Conservation (phyloP, 1,284 basidiomycete genomes). For the Cerrena zonata region DNA sequence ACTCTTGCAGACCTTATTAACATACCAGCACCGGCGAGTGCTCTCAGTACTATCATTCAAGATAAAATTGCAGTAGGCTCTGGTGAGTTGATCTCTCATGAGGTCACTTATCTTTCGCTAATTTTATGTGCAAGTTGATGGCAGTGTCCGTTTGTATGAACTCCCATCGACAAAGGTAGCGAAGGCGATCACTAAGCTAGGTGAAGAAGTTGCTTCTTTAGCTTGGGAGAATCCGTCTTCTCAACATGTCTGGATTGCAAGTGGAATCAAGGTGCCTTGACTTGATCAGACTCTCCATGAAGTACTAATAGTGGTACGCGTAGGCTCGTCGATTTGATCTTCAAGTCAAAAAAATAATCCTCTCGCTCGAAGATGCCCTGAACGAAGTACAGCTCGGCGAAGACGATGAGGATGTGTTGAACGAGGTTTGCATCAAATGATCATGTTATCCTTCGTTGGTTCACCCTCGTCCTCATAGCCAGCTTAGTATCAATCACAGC, state of each 20-base stretch:
- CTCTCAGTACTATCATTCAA: slow-evolving; percentile 14
- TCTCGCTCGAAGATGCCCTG: slow-evolving; percentile 40
- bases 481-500: slow-evolving; percentile 56
- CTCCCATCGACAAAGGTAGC: slow-evolving; percentile 53
- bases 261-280: slow-evolving; percentile 46
- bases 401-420: slow-evolving; percentile 54
- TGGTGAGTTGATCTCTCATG: slow-evolving; percentile 14
- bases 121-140: slow-evolving; percentile 48
- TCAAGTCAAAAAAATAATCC: slow-evolving; percentile 17
- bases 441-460: slow-evolving; percentile 1
- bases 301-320: neutral
- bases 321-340: slow-evolving; percentile 24
- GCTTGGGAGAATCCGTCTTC: slow-evolving; percentile 31
- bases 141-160: slow-evolving; percentile 61
- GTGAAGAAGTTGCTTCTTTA: slow-evolving; percentile 56
- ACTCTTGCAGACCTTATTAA: slow-evolving; percentile 9
- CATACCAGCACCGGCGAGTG: slow-evolving; percentile 19
- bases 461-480: slow-evolving; percentile 32
- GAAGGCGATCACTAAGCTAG: slow-evolving; percentile 57
- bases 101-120: neutral
- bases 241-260: slow-evolving; percentile 55
- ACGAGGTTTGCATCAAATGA: slow-evolving; percentile 47
- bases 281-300: neutral
- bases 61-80: slow-evolving; percentile 21
- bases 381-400: slow-evolving; percentile 39